Percentiles rank a stretch among this genome's conserved stretches.
Conservation (phyloP, 2,329 filamentous ascomycete species). For the Fusarium acutatum region DNA sequence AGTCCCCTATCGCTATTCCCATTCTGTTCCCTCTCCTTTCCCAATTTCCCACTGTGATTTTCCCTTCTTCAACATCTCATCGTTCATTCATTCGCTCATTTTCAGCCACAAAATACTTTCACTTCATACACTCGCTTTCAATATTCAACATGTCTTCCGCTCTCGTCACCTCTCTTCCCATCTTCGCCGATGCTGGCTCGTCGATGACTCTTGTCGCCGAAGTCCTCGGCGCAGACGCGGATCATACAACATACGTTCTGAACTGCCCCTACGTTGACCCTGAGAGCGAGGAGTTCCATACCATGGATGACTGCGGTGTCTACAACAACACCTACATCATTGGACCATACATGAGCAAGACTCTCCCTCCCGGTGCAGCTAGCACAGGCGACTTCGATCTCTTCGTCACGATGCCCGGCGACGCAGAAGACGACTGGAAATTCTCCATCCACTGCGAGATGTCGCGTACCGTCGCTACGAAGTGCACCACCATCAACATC, state of each 20-base stretch:
- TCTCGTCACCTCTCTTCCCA: neutral
- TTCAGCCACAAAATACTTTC: neutral
- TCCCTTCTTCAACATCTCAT: neutral
- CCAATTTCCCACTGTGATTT: neutral
- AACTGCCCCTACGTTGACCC: conserved; percentile 12
- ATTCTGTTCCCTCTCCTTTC: conserved; percentile 5
- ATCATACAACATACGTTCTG: conserved; percentile 11
- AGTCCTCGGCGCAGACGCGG: conserved; percentile 6
- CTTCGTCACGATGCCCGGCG: neutral
- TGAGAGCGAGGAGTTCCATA: neutral
- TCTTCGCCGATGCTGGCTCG: neutral
- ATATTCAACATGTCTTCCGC: neutral
- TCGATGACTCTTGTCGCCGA: neutral
- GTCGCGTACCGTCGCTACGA: neutral
- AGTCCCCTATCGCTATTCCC: neutral
- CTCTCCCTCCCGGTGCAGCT: neutral
- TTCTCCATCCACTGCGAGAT: conserved; percentile 15
- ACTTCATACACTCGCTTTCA: neutral
- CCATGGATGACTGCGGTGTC: neutral
- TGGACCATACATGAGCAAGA: conserved; percentile 12
- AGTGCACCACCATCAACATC: neutral
- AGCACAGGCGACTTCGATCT: conserved; percentile 8
- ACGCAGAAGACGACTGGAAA: neutral
- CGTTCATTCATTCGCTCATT: neutral
- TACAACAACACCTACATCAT: conserved; percentile 9